Evolutionary conservation across 257 asterid genomes (phyloP).

Genomic region (Agastache rugosa): DNA sequence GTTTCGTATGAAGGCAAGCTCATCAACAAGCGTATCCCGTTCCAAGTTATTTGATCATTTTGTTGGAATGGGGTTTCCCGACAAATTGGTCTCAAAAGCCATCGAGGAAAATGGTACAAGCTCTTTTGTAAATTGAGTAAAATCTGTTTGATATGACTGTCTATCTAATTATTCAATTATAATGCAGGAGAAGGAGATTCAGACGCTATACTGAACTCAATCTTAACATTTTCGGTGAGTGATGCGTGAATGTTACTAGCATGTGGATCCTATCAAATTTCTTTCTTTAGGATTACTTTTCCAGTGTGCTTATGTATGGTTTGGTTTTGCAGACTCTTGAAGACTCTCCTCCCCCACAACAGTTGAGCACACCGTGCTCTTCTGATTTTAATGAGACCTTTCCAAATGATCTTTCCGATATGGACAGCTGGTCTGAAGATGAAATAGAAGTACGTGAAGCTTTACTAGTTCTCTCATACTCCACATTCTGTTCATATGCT

Average conservation of each 20-base stretch:
- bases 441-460: constrained; percentile 54
- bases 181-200: constrained; percentile 59
- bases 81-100: constrained; percentile 56
- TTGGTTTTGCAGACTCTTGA: constrained; percentile 61
- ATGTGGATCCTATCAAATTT: constrained; percentile 2
- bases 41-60: constrained; percentile 47
- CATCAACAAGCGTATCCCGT: constrained; percentile 42
- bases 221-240: constrained; percentile 71
- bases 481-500: constrained; percentile 25
- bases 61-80: constrained; percentile 66
- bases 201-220: constrained; percentile 59
- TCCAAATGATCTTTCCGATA: constrained; percentile 55
- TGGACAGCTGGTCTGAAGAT: constrained; percentile 68
- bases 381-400: constrained; percentile 61
- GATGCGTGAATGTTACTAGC: constrained; percentile 13
- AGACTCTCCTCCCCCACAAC: constrained; percentile 65
- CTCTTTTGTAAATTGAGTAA: neutral
- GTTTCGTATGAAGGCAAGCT: constrained; percentile 54
- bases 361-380: constrained; percentile 48
- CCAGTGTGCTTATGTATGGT: constrained; percentile 15
- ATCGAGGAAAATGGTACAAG: constrained; percentile 60
- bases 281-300: neutral
- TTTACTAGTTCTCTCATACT: constrained; percentile 10
- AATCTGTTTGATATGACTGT: constrained; percentile 10
- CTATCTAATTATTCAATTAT: constrained; percentile 22